Conservation (phyloP, 2,329 filamentous ascomycete species). For the Aspergillus sp. region DNA sequence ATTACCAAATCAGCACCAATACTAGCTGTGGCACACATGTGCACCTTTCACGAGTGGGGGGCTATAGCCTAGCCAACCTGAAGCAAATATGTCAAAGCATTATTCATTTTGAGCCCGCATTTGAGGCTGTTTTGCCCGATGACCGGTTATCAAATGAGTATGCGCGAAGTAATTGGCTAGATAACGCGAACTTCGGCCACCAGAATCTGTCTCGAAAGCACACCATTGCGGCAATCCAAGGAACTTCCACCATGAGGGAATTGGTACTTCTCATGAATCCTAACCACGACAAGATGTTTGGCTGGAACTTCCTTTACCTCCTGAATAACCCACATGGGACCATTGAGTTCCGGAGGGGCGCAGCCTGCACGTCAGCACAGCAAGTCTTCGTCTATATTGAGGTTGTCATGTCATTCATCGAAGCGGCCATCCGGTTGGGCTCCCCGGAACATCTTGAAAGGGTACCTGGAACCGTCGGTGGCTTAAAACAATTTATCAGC, state of each 20-base stretch:
- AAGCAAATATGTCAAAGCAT: constrained; percentile 3
- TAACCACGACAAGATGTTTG: constrained; percentile 5
- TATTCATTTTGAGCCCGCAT: constrained; percentile 4
- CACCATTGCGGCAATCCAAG: constrained; percentile 1
- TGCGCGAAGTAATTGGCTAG: constrained; percentile 3
- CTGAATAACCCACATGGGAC: constrained; percentile 1
- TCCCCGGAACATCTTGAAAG: not conserved
- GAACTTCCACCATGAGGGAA: constrained; percentile 1
- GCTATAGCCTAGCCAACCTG: not conserved
- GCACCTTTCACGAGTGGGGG: constrained; percentile 1
- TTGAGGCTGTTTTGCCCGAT: constrained; percentile 2
- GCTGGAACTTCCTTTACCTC: constrained; percentile 2
- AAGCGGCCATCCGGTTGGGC: not conserved
- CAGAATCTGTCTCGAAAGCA: constrained; percentile 4
- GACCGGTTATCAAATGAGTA: constrained; percentile 1
- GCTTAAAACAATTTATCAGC: not conserved
- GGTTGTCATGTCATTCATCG: constrained; percentile 1
- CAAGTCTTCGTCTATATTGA: constrained; percentile 3
- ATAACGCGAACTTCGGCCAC: constrained; percentile 4
- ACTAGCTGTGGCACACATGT: constrained; percentile 3
- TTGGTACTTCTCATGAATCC: constrained; percentile 3
- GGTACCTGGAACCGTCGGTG: not conserved
- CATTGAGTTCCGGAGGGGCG: not conserved
- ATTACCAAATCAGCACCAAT: not conserved
- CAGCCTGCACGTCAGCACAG: not conserved